Percentiles rank a stretch among this genome's conserved stretches.
Evolutionary conservation across 768 basidiomycete genomes (phyloP).

Genomic region (Lyophyllum atratum): DNA sequence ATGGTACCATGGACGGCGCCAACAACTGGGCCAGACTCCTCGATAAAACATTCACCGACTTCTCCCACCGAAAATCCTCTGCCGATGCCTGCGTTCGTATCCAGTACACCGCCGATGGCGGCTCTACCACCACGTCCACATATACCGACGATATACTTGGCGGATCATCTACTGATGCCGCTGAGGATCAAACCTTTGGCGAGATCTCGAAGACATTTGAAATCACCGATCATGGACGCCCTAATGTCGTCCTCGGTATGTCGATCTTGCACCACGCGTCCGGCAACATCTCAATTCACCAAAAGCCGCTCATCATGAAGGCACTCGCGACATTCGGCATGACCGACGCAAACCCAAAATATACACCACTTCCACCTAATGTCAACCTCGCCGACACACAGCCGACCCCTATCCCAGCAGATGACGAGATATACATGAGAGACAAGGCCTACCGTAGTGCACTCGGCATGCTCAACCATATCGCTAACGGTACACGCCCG

Average conservation of each 20-base stretch:
- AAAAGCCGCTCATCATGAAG: neutral
- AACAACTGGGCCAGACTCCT: too few species aligned
- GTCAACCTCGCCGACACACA: neutral
- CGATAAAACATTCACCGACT: too few species aligned
- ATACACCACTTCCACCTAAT: neutral
- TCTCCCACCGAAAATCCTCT: neutral
- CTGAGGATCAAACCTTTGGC: neutral
- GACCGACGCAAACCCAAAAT: neutral
- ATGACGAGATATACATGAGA: neutral
- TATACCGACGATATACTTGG: neutral
- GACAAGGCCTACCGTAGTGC: neutral
- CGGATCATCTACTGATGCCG: too few species aligned
- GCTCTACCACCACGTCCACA: neutral
- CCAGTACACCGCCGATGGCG: neutral
- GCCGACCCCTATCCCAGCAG: neutral
- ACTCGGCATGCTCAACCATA: neutral
- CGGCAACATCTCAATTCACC: neutral
- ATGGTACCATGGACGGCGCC: too few species aligned
- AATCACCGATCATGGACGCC: neutral
- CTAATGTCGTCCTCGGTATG: neutral
- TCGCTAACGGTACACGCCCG: neutral
- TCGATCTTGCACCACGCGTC: neutral
- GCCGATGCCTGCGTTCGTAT: neutral
- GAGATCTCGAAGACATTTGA: neutral
- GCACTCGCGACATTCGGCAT: neutral